Base-by-base conservation (phyloP, 305 asterid genomes). In the Fraxinus sp. region DNA sequence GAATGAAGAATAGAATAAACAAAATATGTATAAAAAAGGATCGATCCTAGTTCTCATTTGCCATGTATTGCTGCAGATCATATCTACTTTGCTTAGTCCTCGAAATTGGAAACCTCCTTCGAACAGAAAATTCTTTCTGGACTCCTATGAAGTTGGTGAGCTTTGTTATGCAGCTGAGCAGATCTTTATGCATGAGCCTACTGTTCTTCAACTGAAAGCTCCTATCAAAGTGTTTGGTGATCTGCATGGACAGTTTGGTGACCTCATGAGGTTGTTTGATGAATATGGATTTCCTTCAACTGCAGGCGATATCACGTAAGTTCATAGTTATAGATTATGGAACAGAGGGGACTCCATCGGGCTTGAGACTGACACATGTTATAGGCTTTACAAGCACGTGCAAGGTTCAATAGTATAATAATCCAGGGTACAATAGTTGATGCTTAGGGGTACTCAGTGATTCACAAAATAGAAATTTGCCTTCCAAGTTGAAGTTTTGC, bases 281-380 rank as follows among this genome's bases (percentile, higher is more conserved):
- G 99, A 97, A 92, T 97, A 97, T 90, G 99, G 99, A 52, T 97
- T 94, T 91, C 99, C 99, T 86, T 97, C 99, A 70, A 93, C 98
- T 87, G 99, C 98, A 36, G 99, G 99, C 76, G 99, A 97, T 89
- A 91, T 97, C 28, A 93, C 98, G 99, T 97, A 88, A 90, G 97
- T 85, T 84, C 87, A 74, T 44, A 66, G 78, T 83, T 78, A 37
- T 80, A 72, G 78, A 81, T 80, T 71, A 26, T 71, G 44, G 78
- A 32, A 71, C 16, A 14, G 41, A 71, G 76, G 24, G 11, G 13
- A 30, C 46, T 30, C 11, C 24, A 14, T 71, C 76, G 5, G 46
- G 24, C 44, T 71, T 71, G 76, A 71, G 76, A 5, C 16, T 71
- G 76, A 30, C 39, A 33, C 76, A 32, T 32, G 46, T 71, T 32